Percentiles rank a stretch among this genome's conserved stretches.
phyloP scores from a whole-genome alignment of 495 filamentous ascomycete genomes.

The Cercophora samala region DNA sequence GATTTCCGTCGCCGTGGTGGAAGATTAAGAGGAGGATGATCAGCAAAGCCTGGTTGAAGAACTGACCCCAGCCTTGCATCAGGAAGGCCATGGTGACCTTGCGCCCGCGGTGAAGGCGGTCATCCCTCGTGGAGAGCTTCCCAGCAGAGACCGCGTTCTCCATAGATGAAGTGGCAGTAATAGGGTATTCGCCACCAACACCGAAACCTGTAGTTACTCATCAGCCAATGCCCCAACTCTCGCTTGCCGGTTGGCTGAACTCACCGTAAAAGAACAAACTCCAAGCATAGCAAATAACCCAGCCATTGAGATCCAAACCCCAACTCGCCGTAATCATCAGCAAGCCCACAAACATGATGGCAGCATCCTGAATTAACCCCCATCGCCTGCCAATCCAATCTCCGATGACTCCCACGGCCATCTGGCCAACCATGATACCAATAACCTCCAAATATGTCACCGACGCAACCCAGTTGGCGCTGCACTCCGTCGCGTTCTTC shows the following conservation, averaged over 20 bases:
- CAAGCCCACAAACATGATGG: constrained; percentile 86
- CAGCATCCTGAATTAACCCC: constrained; percentile 89
- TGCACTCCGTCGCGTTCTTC: constrained; percentile 55
- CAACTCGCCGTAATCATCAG: constrained; percentile 83
- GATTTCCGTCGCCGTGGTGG: constrained; percentile 67
- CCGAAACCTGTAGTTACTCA: constrained; percentile 53
- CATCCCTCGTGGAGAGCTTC: constrained; percentile 79
- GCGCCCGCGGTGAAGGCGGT: constrained; percentile 87
- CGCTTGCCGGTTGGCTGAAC: constrained; percentile 2
- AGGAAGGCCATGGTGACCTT: constrained; percentile 90
- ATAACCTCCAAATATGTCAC: constrained; percentile 82
- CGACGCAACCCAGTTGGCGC: constrained; percentile 68
- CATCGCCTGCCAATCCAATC: constrained; percentile 78
- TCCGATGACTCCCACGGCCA: constrained; percentile 64
- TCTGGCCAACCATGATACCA: constrained; percentile 86
- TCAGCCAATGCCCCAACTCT: neutral
- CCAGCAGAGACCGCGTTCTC: constrained; percentile 83
- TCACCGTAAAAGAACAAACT: constrained; percentile 82
- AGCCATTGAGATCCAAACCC: constrained; percentile 78
- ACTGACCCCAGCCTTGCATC: constrained; percentile 97
- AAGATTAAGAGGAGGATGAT: constrained; percentile 79
- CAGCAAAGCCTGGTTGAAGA: constrained; percentile 81
- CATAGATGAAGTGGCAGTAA: constrained; percentile 93
- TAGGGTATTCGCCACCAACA: constrained; percentile 92
- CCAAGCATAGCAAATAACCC: constrained; percentile 91